These are phyloP conservation scores for Eucalyptus erythrocorys DNA, from an alignment of 345 rosid species.

Conservation along the genomic window DNA sequence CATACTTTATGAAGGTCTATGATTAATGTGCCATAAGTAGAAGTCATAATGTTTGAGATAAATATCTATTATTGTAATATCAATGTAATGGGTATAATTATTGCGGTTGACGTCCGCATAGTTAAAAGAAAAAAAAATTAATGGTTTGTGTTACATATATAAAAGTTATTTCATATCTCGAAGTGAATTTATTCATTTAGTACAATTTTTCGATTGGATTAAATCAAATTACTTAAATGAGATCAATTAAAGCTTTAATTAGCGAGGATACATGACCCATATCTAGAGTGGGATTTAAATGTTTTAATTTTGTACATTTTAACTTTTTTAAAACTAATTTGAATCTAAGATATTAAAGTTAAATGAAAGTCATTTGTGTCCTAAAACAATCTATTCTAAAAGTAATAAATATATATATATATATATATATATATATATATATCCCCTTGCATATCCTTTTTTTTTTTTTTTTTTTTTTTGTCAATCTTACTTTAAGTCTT, in stretches of 20 bases:
- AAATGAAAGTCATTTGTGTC: background rate
- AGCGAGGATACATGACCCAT: too few relatives aligned
- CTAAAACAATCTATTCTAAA: background rate
- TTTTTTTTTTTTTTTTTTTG: too few relatives aligned
- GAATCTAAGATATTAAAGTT: too few relatives aligned
- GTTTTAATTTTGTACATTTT: background rate
- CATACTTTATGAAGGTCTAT: background rate
- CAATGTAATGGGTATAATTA: background rate
- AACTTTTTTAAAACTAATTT: too few relatives aligned
- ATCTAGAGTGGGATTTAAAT: background rate
- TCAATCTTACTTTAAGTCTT: rapidly evolving
- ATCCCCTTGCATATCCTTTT: too few relatives aligned
- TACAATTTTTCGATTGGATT: background rate
- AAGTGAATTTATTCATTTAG: background rate
- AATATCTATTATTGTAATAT: background rate
- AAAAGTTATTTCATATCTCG: background rate
- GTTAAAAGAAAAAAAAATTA: background rate
- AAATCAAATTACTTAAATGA: too few relatives aligned
- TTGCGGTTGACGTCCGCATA: background rate
- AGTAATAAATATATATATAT: too few relatives aligned
- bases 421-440: too few relatives aligned
- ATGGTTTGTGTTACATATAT: background rate
- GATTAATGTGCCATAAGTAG: background rate
- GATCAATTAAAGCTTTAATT: background rate
- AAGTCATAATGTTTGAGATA: background rate